Percentiles rank a stretch among this genome's conserved stretches.
These are phyloP conservation scores for Pythium aquatile DNA, from an alignment of 352 stramenopile species.

Conservation along the genomic window DNA sequence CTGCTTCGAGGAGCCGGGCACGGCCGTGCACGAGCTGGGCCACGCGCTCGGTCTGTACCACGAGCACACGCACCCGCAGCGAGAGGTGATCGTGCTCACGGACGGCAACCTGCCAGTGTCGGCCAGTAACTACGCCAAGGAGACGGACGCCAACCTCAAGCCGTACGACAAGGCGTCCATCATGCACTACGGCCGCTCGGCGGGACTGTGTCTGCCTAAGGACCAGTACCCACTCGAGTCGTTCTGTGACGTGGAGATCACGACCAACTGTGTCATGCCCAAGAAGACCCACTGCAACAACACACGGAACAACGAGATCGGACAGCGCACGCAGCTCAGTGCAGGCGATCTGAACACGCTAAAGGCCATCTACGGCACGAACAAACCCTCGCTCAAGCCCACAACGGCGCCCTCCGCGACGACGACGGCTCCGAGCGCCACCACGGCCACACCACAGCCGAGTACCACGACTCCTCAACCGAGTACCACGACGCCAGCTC, in stretches of 20 bases:
- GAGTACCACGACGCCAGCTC: slow-evolving; percentile 4
- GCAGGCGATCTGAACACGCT: slow-evolving; percentile 64
- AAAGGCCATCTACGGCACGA: slow-evolving; percentile 49
- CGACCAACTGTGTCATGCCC: slow-evolving; percentile 68
- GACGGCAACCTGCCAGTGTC: slow-evolving; percentile 60
- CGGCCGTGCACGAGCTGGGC: slow-evolving; percentile 60
- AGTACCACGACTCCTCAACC: not conserved
- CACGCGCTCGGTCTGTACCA: slow-evolving; percentile 69
- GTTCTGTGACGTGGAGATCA: slow-evolving; percentile 66
- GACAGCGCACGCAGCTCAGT: slow-evolving; percentile 52
- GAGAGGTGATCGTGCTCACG: slow-evolving; percentile 69
- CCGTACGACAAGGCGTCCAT: slow-evolving; percentile 71
- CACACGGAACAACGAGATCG: slow-evolving; percentile 60
- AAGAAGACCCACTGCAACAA: slow-evolving; percentile 69
- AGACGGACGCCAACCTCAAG: slow-evolving; percentile 52
- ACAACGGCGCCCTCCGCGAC: slow-evolving; percentile 2
- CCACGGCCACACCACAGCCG: not conserved
- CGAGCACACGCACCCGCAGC: slow-evolving; percentile 66
- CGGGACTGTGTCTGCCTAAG: slow-evolving; percentile 71
- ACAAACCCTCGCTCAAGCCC: slow-evolving; percentile 15
- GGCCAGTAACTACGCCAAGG: slow-evolving; percentile 68
- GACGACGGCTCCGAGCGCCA: not conserved
- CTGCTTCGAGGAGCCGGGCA: slow-evolving; percentile 59
- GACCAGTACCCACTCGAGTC: slow-evolving; percentile 54
- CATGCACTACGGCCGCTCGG: slow-evolving; percentile 73